phyloP scores from a whole-genome alignment of 2,329 filamentous ascomycete species.

The Zelopaecilomyces penicillatus region DNA sequence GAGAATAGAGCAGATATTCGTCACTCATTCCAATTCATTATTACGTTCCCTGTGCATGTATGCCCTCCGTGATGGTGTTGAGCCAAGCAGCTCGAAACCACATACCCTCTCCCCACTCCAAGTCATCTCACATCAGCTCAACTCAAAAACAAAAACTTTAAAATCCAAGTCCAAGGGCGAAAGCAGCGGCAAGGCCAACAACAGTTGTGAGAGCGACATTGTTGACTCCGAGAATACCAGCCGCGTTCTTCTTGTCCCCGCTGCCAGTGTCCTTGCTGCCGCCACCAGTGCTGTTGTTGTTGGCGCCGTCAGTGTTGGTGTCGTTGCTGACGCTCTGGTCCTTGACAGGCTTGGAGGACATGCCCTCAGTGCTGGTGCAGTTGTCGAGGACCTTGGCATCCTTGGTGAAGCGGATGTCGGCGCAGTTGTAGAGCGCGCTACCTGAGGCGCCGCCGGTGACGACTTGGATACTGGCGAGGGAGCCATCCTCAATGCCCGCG shows the following conservation, averaged over 20 bases:
- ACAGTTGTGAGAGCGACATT: conserved; percentile 23
- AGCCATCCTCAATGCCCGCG: conserved; percentile 46
- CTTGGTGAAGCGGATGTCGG: conserved; percentile 60
- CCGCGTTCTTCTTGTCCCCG: conserved; percentile 13
- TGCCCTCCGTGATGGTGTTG: too few species aligned
- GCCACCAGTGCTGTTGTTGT: not conserved
- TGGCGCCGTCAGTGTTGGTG: not conserved
- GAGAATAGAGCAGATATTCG: not conserved
- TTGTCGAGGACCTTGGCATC: conserved; percentile 36
- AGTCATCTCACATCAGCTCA: too few species aligned
- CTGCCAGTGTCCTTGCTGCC: conserved; percentile 1
- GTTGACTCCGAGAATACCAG: conserved; percentile 16
- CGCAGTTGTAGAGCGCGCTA: conserved; percentile 64
- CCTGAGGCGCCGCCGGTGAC: conserved; percentile 51
- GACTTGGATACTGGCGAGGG: conserved; percentile 60
- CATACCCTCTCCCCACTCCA: too few species aligned
- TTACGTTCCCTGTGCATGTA: too few species aligned
- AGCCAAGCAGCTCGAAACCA: too few species aligned
- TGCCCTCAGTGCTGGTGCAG: conserved; percentile 27
- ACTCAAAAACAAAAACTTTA: conserved; percentile 13
- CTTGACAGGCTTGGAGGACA: conserved; percentile 31
- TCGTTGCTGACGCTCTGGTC: conserved; percentile 16
- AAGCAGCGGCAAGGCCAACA: conserved; percentile 29
- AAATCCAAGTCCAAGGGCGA: conserved; percentile 28
- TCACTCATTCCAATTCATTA: too few species aligned